Base-by-base conservation (phyloP, 2,329 filamentous ascomycete genomes). In the Cladophialophora psammophila region DNA sequence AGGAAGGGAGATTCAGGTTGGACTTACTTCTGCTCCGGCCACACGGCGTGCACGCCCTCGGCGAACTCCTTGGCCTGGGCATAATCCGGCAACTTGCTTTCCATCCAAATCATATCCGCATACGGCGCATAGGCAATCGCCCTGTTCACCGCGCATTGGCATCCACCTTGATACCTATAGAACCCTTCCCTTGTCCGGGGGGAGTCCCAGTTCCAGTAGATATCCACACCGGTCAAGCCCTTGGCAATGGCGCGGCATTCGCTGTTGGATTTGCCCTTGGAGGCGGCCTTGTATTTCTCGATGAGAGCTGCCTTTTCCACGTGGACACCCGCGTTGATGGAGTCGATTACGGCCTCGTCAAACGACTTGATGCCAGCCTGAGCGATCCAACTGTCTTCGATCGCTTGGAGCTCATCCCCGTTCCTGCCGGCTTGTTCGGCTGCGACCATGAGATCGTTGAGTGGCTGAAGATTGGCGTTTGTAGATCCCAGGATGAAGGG, bases 41-140 rank as follows among this genome's bases (percentile, higher is more conserved):
- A 97, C 9, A 93, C 92, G 64, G 93, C 91, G 80, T 98, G 95
- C 48, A 99, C 94, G 58, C 95, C 94, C 52, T 91, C 86, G 36
- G 95, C 94, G 74, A 99, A 99, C 77, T 97, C 91, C 83, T 93
- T 88, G 31, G 95, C 95, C 83, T 98, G 95, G 58, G 86, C 85
- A 79, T 85, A 98, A 79, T 98, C 94, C 54, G 95, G 95, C 72
- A 97, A 85, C 83, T 97, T 97, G 83, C 91, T 94, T 87, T 99
- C 95, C 95, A 99, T 99, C 95, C 95, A 99, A 80, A 99, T 96
- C 78, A 96, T 89, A 76, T 98, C 94, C 70, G 91, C 91, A 82
- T 96, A 97, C 1, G 95, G 94, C 0, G 92, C 94, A 77, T 96
- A 98, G 5, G 94, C 93, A 66, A 96, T 83, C 38, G 94, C 94